Evolutionary conservation across 2,329 filamentous ascomycete genomes (phyloP), one percentile per base, ranked within the genome.

Genomic region (Bertia moriformis): DNA sequence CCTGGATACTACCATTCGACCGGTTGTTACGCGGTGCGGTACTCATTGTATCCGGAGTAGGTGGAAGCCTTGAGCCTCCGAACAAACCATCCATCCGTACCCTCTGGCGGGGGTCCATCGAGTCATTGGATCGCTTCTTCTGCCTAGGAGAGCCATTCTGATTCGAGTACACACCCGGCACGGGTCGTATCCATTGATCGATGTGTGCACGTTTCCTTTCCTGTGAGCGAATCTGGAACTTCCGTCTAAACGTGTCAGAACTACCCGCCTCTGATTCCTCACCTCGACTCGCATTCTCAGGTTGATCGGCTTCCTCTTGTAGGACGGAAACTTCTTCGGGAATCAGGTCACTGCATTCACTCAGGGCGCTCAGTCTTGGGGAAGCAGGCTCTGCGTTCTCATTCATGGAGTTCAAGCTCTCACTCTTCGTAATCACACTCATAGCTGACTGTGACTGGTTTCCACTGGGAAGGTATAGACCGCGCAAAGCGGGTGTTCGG

Each of bases 41-140:
- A 37, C 55, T 60, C 59, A 62, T 61, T 2, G 59, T 62, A 39
- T 62, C 59, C 3, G 59, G 59, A 1, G 59, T 62, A 12, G 58
- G 59, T 15, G 59, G 59, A 3, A 62, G 48, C 14, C 49, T 52
- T 10, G 51, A 45, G 4, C 51, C 49, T 2, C 49, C 56, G 39
- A 60, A 61, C 2, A 58, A 42, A 13, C 45, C 43, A 17, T 47
- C 47, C 3, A 48, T 39, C 7, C 45, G 46, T 2, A 42, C 40
- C 15, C 46, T 44, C n/a, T 42, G 40, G 18, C 52, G 51, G 1
- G 48, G 39, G 39, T 49, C 46, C 4, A 41, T 49, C 18, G 40
- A 40, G 14, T 41, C 45, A 30, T 47, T 48, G 1, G 42, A 42
- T 37, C 44, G 44, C 20, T 30, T 15, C 18, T n/a, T 14, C 19